These are phyloP conservation scores for Chytriomyces confervae DNA, from an alignment of 192 early-diverging fungal genomes.

Conservation along the genomic window DNA sequence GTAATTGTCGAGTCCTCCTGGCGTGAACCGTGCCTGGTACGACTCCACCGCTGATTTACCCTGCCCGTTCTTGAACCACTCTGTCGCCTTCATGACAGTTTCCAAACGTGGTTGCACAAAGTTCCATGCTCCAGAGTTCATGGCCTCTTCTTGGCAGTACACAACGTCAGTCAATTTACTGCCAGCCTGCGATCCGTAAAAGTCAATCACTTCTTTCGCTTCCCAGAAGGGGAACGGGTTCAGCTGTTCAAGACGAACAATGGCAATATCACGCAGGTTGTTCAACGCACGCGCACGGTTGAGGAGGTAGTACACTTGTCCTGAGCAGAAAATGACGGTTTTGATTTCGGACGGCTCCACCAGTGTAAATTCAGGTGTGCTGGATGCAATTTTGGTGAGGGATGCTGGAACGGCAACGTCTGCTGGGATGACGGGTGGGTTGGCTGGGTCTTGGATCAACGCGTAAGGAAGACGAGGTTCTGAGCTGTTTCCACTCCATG, in stretches of 20 bases:
- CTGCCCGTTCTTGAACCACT: constrained; percentile 69
- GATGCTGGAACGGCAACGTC: constrained; percentile 12
- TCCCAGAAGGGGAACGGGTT: constrained; percentile 95
- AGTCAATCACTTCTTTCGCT: constrained; percentile 82
- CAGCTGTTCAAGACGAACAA: constrained; percentile 94
- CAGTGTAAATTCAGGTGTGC: constrained; percentile 61
- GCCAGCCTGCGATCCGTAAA: constrained; percentile 66
- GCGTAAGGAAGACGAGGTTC: constrained; percentile 59
- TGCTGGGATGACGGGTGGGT: constrained; percentile 7
- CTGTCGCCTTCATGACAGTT: constrained; percentile 79
- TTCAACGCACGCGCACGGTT: constrained; percentile 87
- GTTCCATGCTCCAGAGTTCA: constrained; percentile 92
- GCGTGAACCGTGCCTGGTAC: constrained; percentile 34
- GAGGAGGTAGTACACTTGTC: constrained; percentile 97
- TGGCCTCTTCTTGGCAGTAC: constrained; percentile 95
- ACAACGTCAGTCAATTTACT: constrained; percentile 80
- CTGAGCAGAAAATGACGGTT: constrained; percentile 93
- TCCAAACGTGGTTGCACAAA: constrained; percentile 87
- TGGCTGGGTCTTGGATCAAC: constrained; percentile 38
- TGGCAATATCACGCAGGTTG: constrained; percentile 86
- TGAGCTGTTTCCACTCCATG: constrained; percentile 54
- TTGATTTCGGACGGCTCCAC: constrained; percentile 84
- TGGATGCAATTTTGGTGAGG: not conserved
- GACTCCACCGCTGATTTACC: constrained; percentile 46
- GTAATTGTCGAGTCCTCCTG: constrained; percentile 58